Base-by-base conservation (phyloP, 2,329 filamentous ascomycete species). In the Mariannaea sp. region DNA sequence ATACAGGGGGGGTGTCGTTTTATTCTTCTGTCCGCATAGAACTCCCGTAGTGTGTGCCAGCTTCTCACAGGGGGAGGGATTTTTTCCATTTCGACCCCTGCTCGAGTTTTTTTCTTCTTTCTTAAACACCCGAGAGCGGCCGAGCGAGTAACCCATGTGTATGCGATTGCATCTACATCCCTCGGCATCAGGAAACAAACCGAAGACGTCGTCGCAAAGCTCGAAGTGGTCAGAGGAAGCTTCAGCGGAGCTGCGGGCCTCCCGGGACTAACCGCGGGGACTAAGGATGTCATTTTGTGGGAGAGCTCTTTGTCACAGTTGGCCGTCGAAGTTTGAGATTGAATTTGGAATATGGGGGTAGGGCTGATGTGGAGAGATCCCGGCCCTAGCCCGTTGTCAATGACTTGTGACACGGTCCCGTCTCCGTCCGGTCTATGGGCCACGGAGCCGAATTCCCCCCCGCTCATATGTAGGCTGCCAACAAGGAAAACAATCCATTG, bases 1-100 rank as follows among this genome's bases (percentile, higher is more conserved):
- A 64, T 61, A 63, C 65, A 53, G 56, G 44, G 41, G 40, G 40
- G n/a, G n/a, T n/a, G n/a, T n/a, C n/a, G n/a, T n/a, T n/a, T n/a
- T n/a, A n/a, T n/a, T n/a, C 59, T 53, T 49, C 49, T 58, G 60
- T 59, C 36, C 22, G 35, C 50, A 46, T 53, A 44, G 44, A 59
- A 65, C 59, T 64, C 60, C 61, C 61, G 53, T 55, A 35, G 53
- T 59, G 53, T 38, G 48, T 49, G 47, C 53, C 47, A 50, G 51
- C 46, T 33, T 47, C 30, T 50, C 42, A 42, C 53, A 39, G 38
- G 46, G 47, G 27, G 45, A 32, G 14, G 35, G 17, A 35, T 9
- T 33, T 30, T 53, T 50, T 20, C 55, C 12, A 12, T n/a, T 14
- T n/a, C 55, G n/a, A 49, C 57, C 59, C 53, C 61, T 63, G 61